Conservation (phyloP, 208 protist species). For the Leishmania tarentolae region DNA sequence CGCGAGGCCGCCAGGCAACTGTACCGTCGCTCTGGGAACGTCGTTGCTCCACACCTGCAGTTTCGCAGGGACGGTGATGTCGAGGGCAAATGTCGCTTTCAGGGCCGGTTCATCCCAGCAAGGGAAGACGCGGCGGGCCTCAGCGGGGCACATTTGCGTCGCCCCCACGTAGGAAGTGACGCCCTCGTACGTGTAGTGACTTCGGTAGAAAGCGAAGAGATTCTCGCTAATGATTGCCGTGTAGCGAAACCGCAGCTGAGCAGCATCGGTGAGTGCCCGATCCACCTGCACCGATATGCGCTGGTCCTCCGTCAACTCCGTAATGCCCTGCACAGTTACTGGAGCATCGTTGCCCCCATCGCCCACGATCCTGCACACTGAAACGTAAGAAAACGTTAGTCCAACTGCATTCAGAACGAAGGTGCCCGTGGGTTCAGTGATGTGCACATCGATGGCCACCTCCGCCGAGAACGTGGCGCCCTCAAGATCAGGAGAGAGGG, state of each 20-base stretch:
- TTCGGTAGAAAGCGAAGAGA: constrained; percentile 94
- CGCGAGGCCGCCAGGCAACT: constrained; percentile 13
- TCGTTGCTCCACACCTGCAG: constrained; percentile 88
- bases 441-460: constrained; percentile 54
- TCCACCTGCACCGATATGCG: constrained; percentile 35
- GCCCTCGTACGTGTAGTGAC: constrained; percentile 84
- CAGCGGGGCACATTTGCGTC: constrained; percentile 95
- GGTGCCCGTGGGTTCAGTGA: constrained; percentile 16
- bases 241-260: constrained; percentile 79
- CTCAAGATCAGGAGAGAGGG: constrained; percentile 63
- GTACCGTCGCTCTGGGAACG: constrained; percentile 46
- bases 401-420: constrained; percentile 79
- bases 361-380: constrained; percentile 10
- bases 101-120: constrained; percentile 96
- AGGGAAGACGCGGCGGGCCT: constrained; percentile 92
- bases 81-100: constrained; percentile 95
- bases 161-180: constrained; percentile 60
- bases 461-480: constrained; percentile 62
- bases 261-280: constrained; percentile 18
- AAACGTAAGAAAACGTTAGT: constrained; percentile 47
- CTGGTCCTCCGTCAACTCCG: constrained; percentile 34
- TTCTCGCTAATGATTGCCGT: constrained; percentile 92
- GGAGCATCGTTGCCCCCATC: background rate
- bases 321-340: constrained; percentile 29
- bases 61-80: constrained; percentile 70